Conservation (phyloP, 169 alveolate genomes). For the Cryptosporidium meleagridis region DNA sequence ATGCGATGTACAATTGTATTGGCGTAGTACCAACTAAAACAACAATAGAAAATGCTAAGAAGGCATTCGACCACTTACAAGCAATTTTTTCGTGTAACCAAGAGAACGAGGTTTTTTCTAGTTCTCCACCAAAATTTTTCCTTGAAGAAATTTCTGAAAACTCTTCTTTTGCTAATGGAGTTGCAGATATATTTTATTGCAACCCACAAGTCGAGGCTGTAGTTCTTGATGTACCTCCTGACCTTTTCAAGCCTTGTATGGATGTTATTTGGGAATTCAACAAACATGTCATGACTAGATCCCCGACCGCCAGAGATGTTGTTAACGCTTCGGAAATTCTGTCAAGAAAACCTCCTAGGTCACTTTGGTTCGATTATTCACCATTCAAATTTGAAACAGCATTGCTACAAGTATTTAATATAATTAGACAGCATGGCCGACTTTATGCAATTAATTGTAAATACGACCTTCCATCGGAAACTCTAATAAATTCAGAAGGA, state of each 20-base stretch:
- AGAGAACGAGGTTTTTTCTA: constrained; percentile 19
- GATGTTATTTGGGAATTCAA: constrained; percentile 52
- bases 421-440: constrained; percentile 51
- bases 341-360: constrained; percentile 9
- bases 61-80: constrained; percentile 39
- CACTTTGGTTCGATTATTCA: constrained; percentile 63
- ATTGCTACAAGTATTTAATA: constrained; percentile 49
- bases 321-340: constrained; percentile 31
- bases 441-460: constrained; percentile 42
- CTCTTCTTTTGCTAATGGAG: not conserved
- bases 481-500: not conserved
- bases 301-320: constrained; percentile 44
- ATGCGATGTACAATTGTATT: constrained; percentile 71
- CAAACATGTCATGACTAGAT: constrained; percentile 73
- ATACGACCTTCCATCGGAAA: constrained; percentile 46
- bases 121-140: constrained; percentile 45
- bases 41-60: constrained; percentile 35
- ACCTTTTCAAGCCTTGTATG: constrained; percentile 18
- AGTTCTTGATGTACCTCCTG: constrained; percentile 50
- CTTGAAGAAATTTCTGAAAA: not conserved
- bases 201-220: constrained; percentile 57
- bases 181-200: constrained; percentile 8
- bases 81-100: constrained; percentile 20
- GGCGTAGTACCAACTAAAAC: constrained; percentile 41
- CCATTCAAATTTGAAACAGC: constrained; percentile 66